Evolutionary conservation across 352 stramenopile genomes (phyloP).

Genomic region (Thalassiosira tumida): DNA sequence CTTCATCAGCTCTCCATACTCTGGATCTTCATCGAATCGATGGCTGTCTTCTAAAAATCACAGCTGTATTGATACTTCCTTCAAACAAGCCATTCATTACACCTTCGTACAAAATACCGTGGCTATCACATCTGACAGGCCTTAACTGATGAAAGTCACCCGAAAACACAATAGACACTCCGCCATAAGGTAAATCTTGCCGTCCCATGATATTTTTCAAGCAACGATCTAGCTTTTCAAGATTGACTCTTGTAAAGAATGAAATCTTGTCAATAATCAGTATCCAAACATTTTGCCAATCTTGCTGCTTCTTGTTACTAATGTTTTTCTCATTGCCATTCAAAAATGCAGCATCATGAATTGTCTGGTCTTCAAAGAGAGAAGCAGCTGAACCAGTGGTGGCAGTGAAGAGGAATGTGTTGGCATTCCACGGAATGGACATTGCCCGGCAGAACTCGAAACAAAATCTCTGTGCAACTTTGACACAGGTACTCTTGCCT

Average conservation of each 20-base stretch:
- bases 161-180: slow-evolving; percentile 50
- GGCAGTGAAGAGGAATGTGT: slow-evolving; percentile 56
- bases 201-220: background rate
- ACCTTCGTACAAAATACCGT: slow-evolving; percentile 40
- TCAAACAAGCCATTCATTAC: slow-evolving; percentile 34
- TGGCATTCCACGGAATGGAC: slow-evolving; percentile 18
- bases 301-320: background rate
- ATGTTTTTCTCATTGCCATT: slow-evolving; percentile 24
- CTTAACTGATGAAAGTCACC: slow-evolving; percentile 56
- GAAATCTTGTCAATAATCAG: background rate
- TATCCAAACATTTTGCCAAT: background rate
- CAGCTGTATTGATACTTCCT: slow-evolving; percentile 45
- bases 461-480: slow-evolving; percentile 46
- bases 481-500: slow-evolving; percentile 48
- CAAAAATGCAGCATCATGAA: slow-evolving; percentile 52
- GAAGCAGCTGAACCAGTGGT: slow-evolving; percentile 49
- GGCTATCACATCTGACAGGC: slow-evolving; percentile 12
- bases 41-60: slow-evolving; percentile 58
- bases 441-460: slow-evolving; percentile 51
- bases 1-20: slow-evolving; percentile 26
- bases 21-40: slow-evolving; percentile 58
- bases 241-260: background rate
- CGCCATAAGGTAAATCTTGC: slow-evolving; percentile 12
- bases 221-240: background rate
- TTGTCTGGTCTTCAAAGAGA: slow-evolving; percentile 39